Conservation (phyloP, 2,329 filamentous ascomycete species). For the Nemania serpens region DNA sequence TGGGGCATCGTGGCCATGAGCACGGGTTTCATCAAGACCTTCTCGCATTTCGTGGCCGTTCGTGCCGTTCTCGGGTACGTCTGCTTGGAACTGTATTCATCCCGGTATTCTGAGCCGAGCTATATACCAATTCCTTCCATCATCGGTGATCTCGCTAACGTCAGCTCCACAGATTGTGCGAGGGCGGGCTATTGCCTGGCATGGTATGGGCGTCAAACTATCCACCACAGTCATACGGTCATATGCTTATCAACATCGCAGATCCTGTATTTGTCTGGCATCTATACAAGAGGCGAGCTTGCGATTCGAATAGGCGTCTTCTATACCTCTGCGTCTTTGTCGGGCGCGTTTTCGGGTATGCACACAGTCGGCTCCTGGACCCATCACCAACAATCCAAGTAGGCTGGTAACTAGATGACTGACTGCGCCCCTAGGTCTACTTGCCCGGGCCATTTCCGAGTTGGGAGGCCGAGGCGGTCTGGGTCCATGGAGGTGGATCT, state of each 20-base stretch:
- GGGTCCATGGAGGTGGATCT: slow-evolving; percentile 66
- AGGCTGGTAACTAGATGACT: background rate
- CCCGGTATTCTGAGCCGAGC: background rate
- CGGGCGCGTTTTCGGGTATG: slow-evolving; percentile 64
- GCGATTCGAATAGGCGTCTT: slow-evolving; percentile 69
- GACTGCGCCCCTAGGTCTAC: slow-evolving; percentile 46
- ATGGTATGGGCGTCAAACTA: slow-evolving; percentile 52
- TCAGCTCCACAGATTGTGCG: slow-evolving; percentile 51
- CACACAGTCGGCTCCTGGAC: background rate
- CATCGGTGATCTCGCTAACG: background rate
- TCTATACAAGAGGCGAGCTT: slow-evolving; percentile 64
- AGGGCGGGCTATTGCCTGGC: slow-evolving; percentile 68
- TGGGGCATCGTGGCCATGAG: slow-evolving; percentile 66
- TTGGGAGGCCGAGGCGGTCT: slow-evolving; percentile 60
- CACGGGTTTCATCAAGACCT: slow-evolving; percentile 58
- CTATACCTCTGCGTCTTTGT: slow-evolving; percentile 69
- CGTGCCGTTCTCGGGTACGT: slow-evolving; percentile 59
- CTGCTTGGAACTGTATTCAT: background rate
- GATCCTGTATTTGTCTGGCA: slow-evolving; percentile 67
- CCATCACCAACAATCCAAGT: no score
- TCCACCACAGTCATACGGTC: background rate
- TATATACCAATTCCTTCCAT: background rate
- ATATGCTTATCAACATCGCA: slow-evolving; percentile 33
- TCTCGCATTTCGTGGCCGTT: slow-evolving; percentile 63
- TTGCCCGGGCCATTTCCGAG: slow-evolving; percentile 64